Conservation (phyloP, 768 basidiomycete species). For the Leucogyrophana mollusca region DNA sequence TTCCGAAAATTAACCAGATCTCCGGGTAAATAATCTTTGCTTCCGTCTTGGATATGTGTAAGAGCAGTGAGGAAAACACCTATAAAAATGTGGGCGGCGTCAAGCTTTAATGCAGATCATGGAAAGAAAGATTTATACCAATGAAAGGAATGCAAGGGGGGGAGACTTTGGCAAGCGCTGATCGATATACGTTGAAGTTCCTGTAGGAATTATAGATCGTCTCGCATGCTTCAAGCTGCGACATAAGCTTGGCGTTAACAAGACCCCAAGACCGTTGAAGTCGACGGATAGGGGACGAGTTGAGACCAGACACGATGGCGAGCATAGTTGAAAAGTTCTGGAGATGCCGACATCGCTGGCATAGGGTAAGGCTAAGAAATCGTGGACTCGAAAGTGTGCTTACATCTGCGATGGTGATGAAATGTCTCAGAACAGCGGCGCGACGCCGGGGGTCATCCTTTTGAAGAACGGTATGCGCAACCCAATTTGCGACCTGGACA, state of each 20-base stretch:
- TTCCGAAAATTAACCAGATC: slow-evolving; percentile 60
- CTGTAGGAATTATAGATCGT: slow-evolving; percentile 62
- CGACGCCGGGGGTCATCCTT: slow-evolving; percentile 60
- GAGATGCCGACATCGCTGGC: slow-evolving; percentile 56
- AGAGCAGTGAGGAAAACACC: slow-evolving; percentile 60
- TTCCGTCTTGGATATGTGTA: slow-evolving; percentile 64
- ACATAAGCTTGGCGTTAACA: slow-evolving; percentile 47
- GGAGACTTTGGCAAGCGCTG: slow-evolving; percentile 48
- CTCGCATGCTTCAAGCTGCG: slow-evolving; percentile 52
- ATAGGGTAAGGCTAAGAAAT: slow-evolving; percentile 4
- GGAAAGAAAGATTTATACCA: slow-evolving; percentile 37
- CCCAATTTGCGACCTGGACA: slow-evolving; percentile 62
- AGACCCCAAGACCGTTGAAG: slow-evolving; percentile 67
- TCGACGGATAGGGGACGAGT: slow-evolving; percentile 62
- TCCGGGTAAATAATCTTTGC: slow-evolving; percentile 45
- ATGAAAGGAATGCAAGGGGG: slow-evolving; percentile 74
- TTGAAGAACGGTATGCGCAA: slow-evolving; percentile 53
- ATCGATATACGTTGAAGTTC: slow-evolving; percentile 65
- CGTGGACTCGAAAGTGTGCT: slow-evolving; percentile 15
- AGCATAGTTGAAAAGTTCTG: slow-evolving; percentile 72
- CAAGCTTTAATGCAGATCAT: not conserved
- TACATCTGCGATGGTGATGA: slow-evolving; percentile 65
- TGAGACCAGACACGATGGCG: slow-evolving; percentile 65
- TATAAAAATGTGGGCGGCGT: slow-evolving; percentile 15
- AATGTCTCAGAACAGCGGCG: slow-evolving; percentile 61